Percentiles rank a stretch among this genome's conserved stretches.
Conservation (phyloP, 495 filamentous ascomycete species). For the Aspergillus saccharolyticus region DNA sequence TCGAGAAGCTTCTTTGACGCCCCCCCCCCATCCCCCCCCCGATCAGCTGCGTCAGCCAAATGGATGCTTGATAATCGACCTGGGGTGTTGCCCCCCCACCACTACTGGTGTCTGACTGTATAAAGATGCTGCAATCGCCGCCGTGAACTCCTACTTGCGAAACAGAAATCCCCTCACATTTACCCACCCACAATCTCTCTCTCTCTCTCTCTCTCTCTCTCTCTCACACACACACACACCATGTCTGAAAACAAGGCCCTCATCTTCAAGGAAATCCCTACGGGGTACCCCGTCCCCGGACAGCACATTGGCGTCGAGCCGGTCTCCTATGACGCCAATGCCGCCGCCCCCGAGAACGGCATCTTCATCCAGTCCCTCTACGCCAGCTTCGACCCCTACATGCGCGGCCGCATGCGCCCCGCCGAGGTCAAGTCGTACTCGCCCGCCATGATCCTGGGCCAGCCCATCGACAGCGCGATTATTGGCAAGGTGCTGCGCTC, state of each 20-base stretch:
- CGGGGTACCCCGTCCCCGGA: constrained; percentile 63
- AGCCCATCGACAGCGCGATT: constrained; percentile 52
- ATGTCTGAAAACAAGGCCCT: constrained; percentile 66
- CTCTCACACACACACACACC: neutral
- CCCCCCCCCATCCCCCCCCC: too few species aligned
- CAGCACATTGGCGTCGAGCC: constrained; percentile 69
- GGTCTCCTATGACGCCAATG: constrained; percentile 59
- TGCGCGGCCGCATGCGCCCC: constrained; percentile 62
- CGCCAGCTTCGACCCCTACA: constrained; percentile 85
- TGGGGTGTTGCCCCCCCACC: neutral
- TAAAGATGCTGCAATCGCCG: neutral
- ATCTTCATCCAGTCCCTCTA: constrained; percentile 68
- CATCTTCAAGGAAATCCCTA: constrained; percentile 70
- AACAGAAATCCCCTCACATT: neutral
- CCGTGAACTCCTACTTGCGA: neutral
- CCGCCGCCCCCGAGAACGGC: constrained; percentile 61
- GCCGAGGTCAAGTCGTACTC: constrained; percentile 57
- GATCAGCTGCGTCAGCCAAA: neutral
- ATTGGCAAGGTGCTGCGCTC: constrained; percentile 65
- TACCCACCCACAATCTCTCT: too few species aligned
- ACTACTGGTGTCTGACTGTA: neutral
- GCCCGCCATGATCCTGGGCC: constrained; percentile 49
- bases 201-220: too few species aligned
- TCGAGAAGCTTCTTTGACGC: constrained; percentile 1
- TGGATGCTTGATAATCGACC: constrained; percentile 1